Evolutionary conservation across 805 yeast species (phyloP).

Genomic region (Diddensiella transvaalensis): DNA sequence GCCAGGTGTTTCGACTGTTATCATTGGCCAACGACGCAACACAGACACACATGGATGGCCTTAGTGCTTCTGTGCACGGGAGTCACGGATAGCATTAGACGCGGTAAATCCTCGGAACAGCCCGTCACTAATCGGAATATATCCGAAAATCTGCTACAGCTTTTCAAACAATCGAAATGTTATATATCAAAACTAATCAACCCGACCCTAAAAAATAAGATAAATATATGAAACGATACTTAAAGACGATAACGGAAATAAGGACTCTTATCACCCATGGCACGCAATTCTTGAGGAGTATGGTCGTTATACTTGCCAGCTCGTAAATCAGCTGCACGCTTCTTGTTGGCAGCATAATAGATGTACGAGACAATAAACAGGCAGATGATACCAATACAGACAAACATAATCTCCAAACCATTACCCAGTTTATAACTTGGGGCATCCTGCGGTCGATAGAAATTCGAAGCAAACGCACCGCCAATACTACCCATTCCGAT

Average conservation of each 20-base stretch:
- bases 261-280: constrained; percentile 44
- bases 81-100: too few species aligned
- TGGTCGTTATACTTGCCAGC: constrained; percentile 35
- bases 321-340: constrained; percentile 28
- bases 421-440: constrained; percentile 54
- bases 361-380: constrained; percentile 1
- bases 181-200: too few species aligned
- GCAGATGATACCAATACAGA: constrained; percentile 31
- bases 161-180: too few species aligned
- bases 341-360: constrained; percentile 28
- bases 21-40: too few species aligned
- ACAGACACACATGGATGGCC: too few species aligned
- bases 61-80: too few species aligned
- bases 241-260: constrained; percentile 32
- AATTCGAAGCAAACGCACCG: constrained; percentile 46
- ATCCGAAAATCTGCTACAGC: too few species aligned
- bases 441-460: constrained; percentile 50
- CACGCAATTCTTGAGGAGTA: constrained; percentile 31
- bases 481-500: constrained; percentile 65
- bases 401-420: constrained; percentile 45
- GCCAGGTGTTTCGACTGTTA: too few species aligned
- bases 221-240: too few species aligned
- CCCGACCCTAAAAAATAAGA: too few species aligned
- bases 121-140: too few species aligned
- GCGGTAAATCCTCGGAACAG: too few species aligned